These are phyloP conservation scores for Didymella lethalis DNA, from an alignment of 2,329 filamentous ascomycete species.

Conservation along the genomic window DNA sequence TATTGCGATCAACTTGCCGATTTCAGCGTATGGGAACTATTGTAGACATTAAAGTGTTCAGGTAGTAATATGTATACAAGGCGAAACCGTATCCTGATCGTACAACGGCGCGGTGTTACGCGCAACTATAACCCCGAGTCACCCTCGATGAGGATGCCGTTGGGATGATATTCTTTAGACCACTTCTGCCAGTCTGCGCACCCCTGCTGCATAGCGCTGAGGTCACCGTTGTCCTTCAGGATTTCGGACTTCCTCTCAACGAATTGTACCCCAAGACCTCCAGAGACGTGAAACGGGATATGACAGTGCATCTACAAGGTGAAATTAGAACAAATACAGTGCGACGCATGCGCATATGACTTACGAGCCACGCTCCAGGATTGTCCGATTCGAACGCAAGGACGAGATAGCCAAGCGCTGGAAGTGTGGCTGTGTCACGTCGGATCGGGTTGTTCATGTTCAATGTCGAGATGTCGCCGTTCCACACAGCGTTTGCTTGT, in stretches of 20 bases:
- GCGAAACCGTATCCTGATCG: not conserved
- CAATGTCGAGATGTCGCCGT: conserved; percentile 42
- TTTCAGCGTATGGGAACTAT: not conserved
- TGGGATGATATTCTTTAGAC: conserved; percentile 4
- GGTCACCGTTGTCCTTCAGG: conserved; percentile 23
- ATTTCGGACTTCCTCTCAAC: conserved; percentile 54
- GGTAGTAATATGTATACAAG: not conserved
- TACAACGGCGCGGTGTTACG: not conserved
- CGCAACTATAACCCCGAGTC: conserved; percentile 14
- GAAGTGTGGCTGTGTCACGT: conserved; percentile 49
- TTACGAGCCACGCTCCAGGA: conserved; percentile 45
- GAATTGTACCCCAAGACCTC: conserved; percentile 62
- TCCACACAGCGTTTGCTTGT: conserved; percentile 36
- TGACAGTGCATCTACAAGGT: conserved; percentile 49
- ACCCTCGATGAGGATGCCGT: conserved; percentile 14
- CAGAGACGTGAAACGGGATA: conserved; percentile 48
- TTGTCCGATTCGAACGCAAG: conserved; percentile 51
- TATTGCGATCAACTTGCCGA: not conserved
- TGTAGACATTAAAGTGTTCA: not conserved
- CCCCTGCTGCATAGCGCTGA: conserved; percentile 33
- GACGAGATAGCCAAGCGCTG: conserved; percentile 45
- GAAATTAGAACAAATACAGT: not conserved
- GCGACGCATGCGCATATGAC: not conserved
- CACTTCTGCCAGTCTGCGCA: conserved; percentile 39
- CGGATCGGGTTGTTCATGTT: conserved; percentile 46